Evolutionary conservation across 441 rosid species (phyloP), one percentile per base, ranked within the genome.

Genomic region (Pelargonium citronellum): DNA sequence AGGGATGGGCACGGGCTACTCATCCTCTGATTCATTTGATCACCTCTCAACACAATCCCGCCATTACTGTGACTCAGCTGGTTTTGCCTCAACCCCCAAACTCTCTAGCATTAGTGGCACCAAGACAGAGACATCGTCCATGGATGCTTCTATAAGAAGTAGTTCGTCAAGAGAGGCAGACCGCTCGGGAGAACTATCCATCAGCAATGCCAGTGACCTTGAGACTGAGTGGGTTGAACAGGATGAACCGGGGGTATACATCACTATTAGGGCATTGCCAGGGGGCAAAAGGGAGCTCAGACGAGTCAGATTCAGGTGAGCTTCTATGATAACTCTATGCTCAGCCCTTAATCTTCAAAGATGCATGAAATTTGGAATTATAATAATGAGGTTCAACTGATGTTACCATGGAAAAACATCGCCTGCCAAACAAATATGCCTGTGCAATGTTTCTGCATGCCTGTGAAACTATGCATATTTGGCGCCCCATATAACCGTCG

Each of bases 221-320:
- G 96, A 89, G 60, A 80, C 83, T 47, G 97, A 94, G 70, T 94
- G 98, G 98, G 97, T 94, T 39, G 98, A 91, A 72, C 93, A 94
- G 83, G 98, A 94, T 77, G 97, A 91, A 75, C 96, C 93, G 20
- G 98, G 98, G 15, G 97, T 94, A 64, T 94, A 94, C 79, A 91
- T 94, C 61, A 89, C 98, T n/a, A 87, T 94, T 72, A 88, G 87
- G 87, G 83, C 83, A 43, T 79, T 94, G 74, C 90, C 92, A 11
- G 79, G 90, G 58, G 97, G 98, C 20, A 88, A 94, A 83, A 87
- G 86, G 79, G 98, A 94, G 84, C 97, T 94, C 68, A 81, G 98
- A 86, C 84, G 97, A 79, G 98, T 94, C 72, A 85, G 98, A 83
- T 94, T 94, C 96, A 94, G 98, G 98, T 94, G 78, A 71, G 75